Conservation (phyloP, 2,329 filamentous ascomycete species). For the Fusarium phyllophilum region DNA sequence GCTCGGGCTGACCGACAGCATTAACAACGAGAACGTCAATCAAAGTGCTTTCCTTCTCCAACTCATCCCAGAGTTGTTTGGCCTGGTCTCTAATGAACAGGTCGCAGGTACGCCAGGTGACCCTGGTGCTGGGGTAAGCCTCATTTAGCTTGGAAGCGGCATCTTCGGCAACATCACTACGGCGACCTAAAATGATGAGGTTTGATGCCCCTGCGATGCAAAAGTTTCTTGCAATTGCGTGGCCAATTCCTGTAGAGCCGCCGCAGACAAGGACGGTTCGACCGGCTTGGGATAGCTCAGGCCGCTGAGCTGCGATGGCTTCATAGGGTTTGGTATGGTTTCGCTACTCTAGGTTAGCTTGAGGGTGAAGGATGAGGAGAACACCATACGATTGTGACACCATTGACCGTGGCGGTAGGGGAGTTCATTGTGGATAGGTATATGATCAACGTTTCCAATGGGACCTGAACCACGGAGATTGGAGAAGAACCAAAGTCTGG, state of each 20-base stretch:
- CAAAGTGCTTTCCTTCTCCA: background rate
- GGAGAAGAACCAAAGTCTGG: rapidly evolving
- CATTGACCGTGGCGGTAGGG: slow-evolving; percentile 6
- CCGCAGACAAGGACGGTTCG: slow-evolving; percentile 73
- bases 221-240: slow-evolving; percentile 70
- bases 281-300: slow-evolving; percentile 54
- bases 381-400: slow-evolving; percentile 1
- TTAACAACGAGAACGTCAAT: slow-evolving; percentile 33
- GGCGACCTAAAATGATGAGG: slow-evolving; percentile 51
- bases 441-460: rapidly evolving
- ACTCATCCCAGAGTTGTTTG: slow-evolving; percentile 11
- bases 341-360: background rate
- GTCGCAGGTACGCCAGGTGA: slow-evolving; percentile 4
- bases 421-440: background rate
- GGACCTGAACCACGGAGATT: rapidly evolving
- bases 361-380: rapidly evolving
- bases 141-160: slow-evolving; percentile 15
- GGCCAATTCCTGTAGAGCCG: slow-evolving; percentile 72
- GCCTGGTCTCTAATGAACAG: slow-evolving; percentile 2
- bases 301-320: slow-evolving; percentile 49
- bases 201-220: slow-evolving; percentile 51
- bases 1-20: slow-evolving; percentile 11
- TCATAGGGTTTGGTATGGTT: slow-evolving; percentile 50
- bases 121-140: slow-evolving; percentile 4
- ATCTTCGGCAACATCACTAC: slow-evolving; percentile 7